Evolutionary conservation across 352 stramenopile genomes (phyloP).

Genomic region (Hyaloperonospora arabidopsidis): DNA sequence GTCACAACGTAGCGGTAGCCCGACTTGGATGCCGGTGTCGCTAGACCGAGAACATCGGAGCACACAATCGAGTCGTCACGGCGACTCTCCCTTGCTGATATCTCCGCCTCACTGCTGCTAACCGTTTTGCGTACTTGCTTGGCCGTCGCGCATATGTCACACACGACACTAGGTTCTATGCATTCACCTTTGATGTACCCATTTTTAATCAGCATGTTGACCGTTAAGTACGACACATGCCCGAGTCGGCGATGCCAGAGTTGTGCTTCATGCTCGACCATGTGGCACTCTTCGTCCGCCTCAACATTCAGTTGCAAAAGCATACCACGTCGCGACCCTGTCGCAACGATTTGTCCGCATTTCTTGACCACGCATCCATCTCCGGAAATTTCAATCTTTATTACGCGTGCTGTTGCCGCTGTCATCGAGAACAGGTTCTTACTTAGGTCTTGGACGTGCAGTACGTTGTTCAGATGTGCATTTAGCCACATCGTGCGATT

Average conservation of each 20-base stretch:
- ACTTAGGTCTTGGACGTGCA: neutral
- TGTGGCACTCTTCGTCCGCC: neutral
- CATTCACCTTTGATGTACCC: neutral
- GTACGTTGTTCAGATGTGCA: neutral
- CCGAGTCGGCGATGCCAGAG: neutral
- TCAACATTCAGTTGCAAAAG: neutral
- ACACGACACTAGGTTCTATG: neutral
- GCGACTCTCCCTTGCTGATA: neutral
- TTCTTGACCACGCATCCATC: too few species aligned
- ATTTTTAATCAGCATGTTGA: neutral
- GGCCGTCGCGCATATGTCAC: neutral
- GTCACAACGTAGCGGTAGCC: conserved; percentile 1
- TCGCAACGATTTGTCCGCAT: neutral
- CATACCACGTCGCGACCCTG: neutral
- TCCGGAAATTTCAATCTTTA: too few species aligned
- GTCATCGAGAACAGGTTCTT: too few species aligned
- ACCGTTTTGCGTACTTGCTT: neutral
- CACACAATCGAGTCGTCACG: neutral
- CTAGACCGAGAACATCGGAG: too few species aligned
- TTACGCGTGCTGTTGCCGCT: neutral
- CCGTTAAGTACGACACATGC: neutral
- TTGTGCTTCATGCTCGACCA: neutral
- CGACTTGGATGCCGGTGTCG: neutral
- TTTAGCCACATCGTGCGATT: too few species aligned
- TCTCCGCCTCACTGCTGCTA: neutral